Evolutionary conservation across 2,329 filamentous ascomycete genomes (phyloP).

Genomic region (Monilinia aucupariae): DNA sequence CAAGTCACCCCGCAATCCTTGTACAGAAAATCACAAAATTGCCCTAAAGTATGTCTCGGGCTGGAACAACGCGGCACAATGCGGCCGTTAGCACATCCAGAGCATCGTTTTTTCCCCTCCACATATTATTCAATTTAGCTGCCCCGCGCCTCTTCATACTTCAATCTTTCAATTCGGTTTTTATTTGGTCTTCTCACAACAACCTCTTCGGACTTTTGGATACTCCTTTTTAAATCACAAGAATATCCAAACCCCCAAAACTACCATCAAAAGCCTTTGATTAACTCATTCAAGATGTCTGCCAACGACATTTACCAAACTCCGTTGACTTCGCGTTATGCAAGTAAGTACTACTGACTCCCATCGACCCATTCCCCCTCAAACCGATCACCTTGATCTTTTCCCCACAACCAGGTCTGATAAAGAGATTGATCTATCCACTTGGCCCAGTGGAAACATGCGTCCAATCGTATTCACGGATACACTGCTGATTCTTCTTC

Average conservation of each 20-base stretch:
- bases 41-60: background rate
- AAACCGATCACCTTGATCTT: background rate
- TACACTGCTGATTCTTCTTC: constrained; percentile 4
- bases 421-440: background rate
- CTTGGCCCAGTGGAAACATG: background rate
- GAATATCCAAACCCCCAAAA: background rate
- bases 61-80: background rate
- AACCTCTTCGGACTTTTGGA: background rate
- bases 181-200: background rate
- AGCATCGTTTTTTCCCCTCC: constrained; percentile 4
- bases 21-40: background rate
- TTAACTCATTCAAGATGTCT: constrained; percentile 24
- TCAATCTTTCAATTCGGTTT: background rate
- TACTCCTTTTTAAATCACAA: background rate
- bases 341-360: constrained; percentile 35
- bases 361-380: background rate
- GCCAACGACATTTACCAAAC: constrained; percentile 57
- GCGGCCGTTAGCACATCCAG: background rate
- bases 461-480: background rate
- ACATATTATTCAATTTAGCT: background rate
- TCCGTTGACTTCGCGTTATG: constrained; percentile 66
- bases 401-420: background rate
- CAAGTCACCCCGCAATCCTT: background rate
- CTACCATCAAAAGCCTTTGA: background rate
- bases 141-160: background rate